These are phyloP conservation scores for Isabelozyma rhagii DNA, from an alignment of 805 yeast genomes.

Conservation along the genomic window DNA sequence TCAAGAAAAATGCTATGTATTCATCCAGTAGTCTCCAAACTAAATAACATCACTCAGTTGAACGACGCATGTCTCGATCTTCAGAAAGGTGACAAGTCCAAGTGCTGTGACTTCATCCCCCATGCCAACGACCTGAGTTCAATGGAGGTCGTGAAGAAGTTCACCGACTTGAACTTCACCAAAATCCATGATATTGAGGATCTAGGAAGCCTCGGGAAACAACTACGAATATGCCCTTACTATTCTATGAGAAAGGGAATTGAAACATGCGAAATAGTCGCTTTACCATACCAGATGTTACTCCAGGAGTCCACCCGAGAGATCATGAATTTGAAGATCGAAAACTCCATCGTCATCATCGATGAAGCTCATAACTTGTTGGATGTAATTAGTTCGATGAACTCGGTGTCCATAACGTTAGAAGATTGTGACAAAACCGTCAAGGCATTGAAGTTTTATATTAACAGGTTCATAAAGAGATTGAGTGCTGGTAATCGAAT, in stretches of 20 bases:
- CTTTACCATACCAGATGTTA: constrained; percentile 82
- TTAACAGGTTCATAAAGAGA: constrained; percentile 56
- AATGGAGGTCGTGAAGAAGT: constrained; percentile 31
- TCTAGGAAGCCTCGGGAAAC: constrained; percentile 55
- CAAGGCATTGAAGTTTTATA: constrained; percentile 51
- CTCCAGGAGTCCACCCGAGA: constrained; percentile 60
- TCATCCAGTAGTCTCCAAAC: constrained; percentile 54
- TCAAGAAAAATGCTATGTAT: constrained; percentile 86
- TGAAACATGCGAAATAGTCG: constrained; percentile 64
- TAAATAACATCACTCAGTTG: constrained; percentile 50
- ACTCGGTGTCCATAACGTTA: constrained; percentile 57
- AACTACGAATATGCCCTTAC: constrained; percentile 71
- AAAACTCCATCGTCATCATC: constrained; percentile 67
- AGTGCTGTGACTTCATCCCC: constrained; percentile 22
- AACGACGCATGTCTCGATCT: constrained; percentile 81
- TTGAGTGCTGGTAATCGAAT: constrained; percentile 72
- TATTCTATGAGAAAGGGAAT: constrained; percentile 64
- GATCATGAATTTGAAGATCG: constrained; percentile 55
- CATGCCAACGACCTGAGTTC: constrained; percentile 20
- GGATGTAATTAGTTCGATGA: constrained; percentile 69
- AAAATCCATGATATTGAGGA: constrained; percentile 79
- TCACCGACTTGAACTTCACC: constrained; percentile 55
- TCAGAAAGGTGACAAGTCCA: constrained; percentile 36
- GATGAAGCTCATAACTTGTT: constrained; percentile 92
- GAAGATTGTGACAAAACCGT: constrained; percentile 46